Conservation (phyloP, 2,329 filamentous ascomycete genomes). For the Aspergillus thermomutatus region DNA sequence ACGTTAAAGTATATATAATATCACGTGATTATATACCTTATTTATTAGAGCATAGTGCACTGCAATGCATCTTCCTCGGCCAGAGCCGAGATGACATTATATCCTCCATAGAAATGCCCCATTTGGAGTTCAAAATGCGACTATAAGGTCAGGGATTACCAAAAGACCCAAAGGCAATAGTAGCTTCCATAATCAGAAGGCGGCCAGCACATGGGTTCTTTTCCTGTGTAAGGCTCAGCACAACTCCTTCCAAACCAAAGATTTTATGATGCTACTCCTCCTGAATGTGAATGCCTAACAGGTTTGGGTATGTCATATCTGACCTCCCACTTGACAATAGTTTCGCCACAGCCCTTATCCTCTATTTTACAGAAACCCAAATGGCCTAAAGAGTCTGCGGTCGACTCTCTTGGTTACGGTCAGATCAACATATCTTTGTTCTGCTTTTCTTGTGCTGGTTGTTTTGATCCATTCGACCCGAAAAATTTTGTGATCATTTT, state of each 20-base stretch:
- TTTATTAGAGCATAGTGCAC: too few species aligned
- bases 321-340: constrained; percentile 6
- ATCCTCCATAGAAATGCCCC: too few species aligned
- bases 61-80: too few species aligned
- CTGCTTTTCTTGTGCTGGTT: constrained; percentile 2
- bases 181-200: background rate
- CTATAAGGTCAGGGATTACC: too few species aligned
- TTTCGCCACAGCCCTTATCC: background rate
- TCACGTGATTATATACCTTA: too few species aligned
- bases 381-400: background rate
- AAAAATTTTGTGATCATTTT: constrained; percentile 6
- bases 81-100: too few species aligned
- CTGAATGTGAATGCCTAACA: constrained; percentile 20
- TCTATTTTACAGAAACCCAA: background rate
- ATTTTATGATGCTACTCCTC: constrained; percentile 5
- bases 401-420: background rate
- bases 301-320: constrained; percentile 22
- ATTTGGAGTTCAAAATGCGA: too few species aligned
- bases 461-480: constrained; percentile 5
- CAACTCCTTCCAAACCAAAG: constrained; percentile 2
- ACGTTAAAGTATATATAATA: too few species aligned
- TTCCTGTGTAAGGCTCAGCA: background rate
- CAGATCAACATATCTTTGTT: constrained; percentile 7
- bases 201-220: background rate
- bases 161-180: too few species aligned